These are phyloP conservation scores for Trametes villosa DNA, from an alignment of 768 basidiomycete species.

Conservation along the genomic window DNA sequence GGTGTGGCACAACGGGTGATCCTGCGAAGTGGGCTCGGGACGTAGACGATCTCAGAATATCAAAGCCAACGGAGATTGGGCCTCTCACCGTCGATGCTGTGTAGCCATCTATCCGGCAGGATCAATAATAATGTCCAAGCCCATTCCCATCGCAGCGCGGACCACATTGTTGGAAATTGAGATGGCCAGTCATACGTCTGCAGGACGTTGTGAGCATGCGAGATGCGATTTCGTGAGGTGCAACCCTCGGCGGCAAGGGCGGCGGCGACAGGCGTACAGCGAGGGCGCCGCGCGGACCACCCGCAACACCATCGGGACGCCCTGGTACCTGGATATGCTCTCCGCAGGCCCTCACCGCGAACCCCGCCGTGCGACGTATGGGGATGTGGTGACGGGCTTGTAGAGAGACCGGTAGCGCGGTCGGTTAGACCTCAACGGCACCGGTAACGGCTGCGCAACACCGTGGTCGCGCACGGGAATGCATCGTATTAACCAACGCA, in stretches of 20 bases:
- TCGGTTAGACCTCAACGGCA: neutral
- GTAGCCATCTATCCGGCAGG: neutral
- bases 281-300: no score
- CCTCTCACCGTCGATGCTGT: neutral
- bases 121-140: neutral
- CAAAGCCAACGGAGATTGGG: neutral
- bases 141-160: no score
- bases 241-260: no score
- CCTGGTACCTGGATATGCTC: neutral
- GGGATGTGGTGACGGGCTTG: neutral
- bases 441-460: neutral
- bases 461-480: neutral
- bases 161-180: no score
- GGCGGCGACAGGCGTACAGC: no score
- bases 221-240: no score
- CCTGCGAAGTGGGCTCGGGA: neutral
- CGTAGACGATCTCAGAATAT: constrained; percentile 7
- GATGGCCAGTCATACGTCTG: no score
- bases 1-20: constrained; percentile 15
- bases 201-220: no score
- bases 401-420: neutral
- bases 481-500: neutral
- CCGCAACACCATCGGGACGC: neutral
- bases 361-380: neutral
- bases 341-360: neutral